Evolutionary conservation across 208 protist genomes (phyloP).

Genomic region (Angomonas deanei): DNA sequence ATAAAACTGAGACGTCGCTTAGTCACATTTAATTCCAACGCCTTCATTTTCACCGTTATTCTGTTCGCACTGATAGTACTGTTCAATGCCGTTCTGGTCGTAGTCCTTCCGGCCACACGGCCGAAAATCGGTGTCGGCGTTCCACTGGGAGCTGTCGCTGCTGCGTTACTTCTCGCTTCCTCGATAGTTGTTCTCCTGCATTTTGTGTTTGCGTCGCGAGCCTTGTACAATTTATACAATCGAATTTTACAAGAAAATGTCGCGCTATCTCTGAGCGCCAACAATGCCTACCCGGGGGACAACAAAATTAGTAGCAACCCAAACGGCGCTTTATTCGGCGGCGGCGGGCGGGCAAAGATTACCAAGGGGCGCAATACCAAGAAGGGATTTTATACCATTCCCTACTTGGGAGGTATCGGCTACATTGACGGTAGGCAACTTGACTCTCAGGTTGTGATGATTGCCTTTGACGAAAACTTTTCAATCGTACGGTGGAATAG

Average conservation of each 20-base stretch:
- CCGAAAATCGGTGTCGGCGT: conserved; percentile 33
- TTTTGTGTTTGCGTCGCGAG: conserved; percentile 29
- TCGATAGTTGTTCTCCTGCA: conserved; percentile 29
- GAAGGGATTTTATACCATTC: conserved; percentile 74
- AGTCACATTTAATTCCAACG: conserved; percentile 31
- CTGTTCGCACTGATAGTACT: conserved; percentile 45
- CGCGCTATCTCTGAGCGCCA: not conserved
- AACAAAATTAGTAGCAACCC: conserved; percentile 2
- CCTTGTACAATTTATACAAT: conserved; percentile 51
- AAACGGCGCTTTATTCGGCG: not conserved
- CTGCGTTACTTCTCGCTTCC: conserved; percentile 37
- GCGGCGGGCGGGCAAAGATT: conserved; percentile 5
- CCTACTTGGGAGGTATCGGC: conserved; percentile 57
- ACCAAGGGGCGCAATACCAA: conserved; percentile 43
- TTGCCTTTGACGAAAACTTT: conserved; percentile 73
- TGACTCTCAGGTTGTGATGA: conserved; percentile 85
- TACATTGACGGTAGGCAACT: conserved; percentile 84
- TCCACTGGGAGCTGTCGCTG: conserved; percentile 36
- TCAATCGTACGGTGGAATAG: conserved; percentile 83
- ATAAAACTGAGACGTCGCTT: conserved; percentile 41
- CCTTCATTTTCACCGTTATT: conserved; percentile 35
- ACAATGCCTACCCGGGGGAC: not conserved
- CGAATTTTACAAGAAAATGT: conserved; percentile 44
- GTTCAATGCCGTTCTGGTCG: conserved; percentile 33
- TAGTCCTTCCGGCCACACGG: conserved; percentile 41